Conservation (phyloP, 108 stramenopile species). For the Cyclotella choctawhatcheeana region DNA sequence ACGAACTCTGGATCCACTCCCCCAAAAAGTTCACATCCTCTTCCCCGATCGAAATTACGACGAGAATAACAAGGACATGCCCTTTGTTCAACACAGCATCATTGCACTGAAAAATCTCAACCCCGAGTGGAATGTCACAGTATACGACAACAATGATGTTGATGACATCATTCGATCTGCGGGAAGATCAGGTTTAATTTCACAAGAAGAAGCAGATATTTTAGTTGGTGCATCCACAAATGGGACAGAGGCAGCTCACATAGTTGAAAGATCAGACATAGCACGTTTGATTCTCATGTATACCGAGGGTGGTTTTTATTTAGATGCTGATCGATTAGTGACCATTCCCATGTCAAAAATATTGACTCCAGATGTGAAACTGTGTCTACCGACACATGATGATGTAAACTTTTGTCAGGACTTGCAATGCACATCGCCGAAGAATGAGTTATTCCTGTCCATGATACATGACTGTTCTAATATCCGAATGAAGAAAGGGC, state of each 20-base stretch:
- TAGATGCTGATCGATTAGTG: slow-evolving; percentile 32
- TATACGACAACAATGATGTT: slow-evolving; percentile 22
- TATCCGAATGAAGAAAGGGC: slow-evolving; percentile 7
- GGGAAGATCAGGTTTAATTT: slow-evolving; percentile 1
- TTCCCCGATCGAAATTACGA: slow-evolving; percentile 30
- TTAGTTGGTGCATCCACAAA: slow-evolving; percentile 6
- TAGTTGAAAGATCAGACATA: slow-evolving; percentile 31
- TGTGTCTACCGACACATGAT: slow-evolving; percentile 31
- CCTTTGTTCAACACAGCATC: slow-evolving; percentile 32
- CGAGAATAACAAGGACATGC: background rate
- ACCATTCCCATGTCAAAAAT: slow-evolving; percentile 4
- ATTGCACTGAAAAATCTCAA: slow-evolving; percentile 14
- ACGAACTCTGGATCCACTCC: slow-evolving; percentile 13
- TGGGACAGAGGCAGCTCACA: slow-evolving; percentile 20
- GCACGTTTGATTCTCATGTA: slow-evolving; percentile 31
- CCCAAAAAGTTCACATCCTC: slow-evolving; percentile 32
- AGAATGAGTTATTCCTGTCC: slow-evolving; percentile 20
- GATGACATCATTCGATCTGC: slow-evolving; percentile 18
- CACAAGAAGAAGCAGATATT: slow-evolving; percentile 27
- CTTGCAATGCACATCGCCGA: slow-evolving; percentile 25
- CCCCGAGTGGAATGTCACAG: slow-evolving; percentile 32
- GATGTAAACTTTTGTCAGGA: slow-evolving; percentile 44
- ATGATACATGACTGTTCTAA: slow-evolving; percentile 13
- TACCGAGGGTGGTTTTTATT: slow-evolving; percentile 26
- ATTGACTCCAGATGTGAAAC: background rate